Evolutionary conservation across 352 stramenopile species (phyloP), one percentile per base, ranked within the genome.

Genomic region (Halophytophthora batemanensis): DNA sequence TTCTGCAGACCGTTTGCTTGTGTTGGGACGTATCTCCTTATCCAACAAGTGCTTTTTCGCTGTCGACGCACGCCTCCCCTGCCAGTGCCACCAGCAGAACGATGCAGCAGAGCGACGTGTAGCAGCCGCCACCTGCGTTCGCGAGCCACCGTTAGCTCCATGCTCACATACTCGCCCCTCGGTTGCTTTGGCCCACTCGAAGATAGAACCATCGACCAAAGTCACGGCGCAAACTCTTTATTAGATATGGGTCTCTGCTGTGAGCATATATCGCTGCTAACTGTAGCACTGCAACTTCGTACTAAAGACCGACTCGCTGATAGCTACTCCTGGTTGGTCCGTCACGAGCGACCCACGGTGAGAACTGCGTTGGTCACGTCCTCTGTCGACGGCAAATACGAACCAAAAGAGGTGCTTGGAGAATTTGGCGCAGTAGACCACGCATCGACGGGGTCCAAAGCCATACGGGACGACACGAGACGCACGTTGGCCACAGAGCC

Each of bases 401-500:
- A 31, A 31, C 4, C 4, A 31, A 4, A 21, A 35, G 44, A 47
- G 36, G 22, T 37, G 36, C 18, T 66, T 17, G 31, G 48, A 34
- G 42, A 15, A 13, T 36, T 11, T n/a, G 25, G 8, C 8, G 25
- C 4, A 4, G 49, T 48, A 25, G 37, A 41, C 41, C 13, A 28
- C 15, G n/a, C 47, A 54, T 15, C 37, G 13, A 28, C 38, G 35
- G 23, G 37, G 8, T 75, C 61, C 15, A 61, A 40, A 13, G 78
- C 55, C 59, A 88, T 83, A 2, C 53, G 71, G 13, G 77, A 88
- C 4, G 69, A 52, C 28, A 88, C 74, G 21, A 88, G 42, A 6
- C 51, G 62, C n/a, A 85, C 72, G 15, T 64, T 59, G 15, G 47
- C 29, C 22, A 85, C 43, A 0, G 73, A 77, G 1, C 76, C 78